Percentiles rank a stretch among this genome's conserved stretches.
phyloP scores from a whole-genome alignment of 768 basidiomycete species.

The Ramaria sp. region DNA sequence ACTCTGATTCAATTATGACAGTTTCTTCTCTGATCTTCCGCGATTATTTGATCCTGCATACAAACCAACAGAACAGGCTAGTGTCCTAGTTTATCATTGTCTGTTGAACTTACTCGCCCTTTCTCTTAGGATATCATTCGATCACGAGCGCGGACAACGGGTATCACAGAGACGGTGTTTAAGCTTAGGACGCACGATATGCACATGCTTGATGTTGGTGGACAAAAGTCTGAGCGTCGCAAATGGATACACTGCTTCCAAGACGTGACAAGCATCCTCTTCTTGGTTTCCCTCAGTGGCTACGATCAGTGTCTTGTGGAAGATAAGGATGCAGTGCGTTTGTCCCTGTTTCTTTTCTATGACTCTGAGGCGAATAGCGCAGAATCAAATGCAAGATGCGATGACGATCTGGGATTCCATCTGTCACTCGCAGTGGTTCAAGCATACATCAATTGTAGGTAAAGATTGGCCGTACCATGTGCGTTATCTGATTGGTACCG shows the following conservation, averaged over 20 bases:
- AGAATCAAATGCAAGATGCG: constrained; percentile 99
- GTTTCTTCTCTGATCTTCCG: constrained; percentile 68
- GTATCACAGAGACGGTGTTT: constrained; percentile 85
- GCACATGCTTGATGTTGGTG: constrained; percentile 83
- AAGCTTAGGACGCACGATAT: constrained; percentile 67
- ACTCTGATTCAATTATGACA: neutral
- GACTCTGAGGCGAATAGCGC: constrained; percentile 4
- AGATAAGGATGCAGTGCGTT: constrained; percentile 76
- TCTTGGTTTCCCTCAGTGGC: constrained; percentile 83
- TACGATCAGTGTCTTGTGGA: constrained; percentile 93
- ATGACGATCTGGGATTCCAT: constrained; percentile 99
- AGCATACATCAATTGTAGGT: constrained; percentile 81
- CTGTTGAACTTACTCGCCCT: neutral
- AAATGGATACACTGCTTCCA: constrained; percentile 97
- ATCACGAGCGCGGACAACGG: constrained; percentile 78
- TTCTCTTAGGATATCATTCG: constrained; percentile 68
- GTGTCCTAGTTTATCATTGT: neutral
- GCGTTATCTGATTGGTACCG: neutral
- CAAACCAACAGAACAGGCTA: constrained; percentile 55
- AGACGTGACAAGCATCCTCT: constrained; percentile 88
- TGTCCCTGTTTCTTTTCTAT: neutral
- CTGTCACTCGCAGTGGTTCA: constrained; percentile 97
- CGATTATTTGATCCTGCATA: constrained; percentile 69
- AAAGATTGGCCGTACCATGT: neutral
- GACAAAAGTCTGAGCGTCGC: constrained; percentile 86